Evolutionary conservation across 2,329 filamentous ascomycete species (phyloP).

Genomic region (Pseudogymnoascus sp.): DNA sequence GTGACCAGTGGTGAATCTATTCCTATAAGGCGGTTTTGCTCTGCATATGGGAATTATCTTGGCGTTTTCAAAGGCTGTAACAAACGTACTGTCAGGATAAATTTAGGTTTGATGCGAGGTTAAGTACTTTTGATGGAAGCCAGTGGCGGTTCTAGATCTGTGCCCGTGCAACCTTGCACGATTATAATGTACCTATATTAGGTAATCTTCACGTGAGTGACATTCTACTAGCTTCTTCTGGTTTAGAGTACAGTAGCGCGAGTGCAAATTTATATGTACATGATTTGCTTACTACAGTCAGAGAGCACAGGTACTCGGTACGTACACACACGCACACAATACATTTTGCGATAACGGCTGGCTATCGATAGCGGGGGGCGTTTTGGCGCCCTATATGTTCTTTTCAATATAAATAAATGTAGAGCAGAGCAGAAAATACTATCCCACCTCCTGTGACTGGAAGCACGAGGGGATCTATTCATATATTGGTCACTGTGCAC

Average conservation of each 20-base stretch:
- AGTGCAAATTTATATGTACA: background rate
- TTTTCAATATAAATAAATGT: background rate
- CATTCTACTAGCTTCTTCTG: background rate
- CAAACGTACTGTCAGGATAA: background rate
- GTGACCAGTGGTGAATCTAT: background rate
- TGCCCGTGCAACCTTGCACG: constrained; percentile 4
- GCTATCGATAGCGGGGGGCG: background rate
- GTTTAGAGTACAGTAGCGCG: background rate
- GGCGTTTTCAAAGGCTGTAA: background rate
- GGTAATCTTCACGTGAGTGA: constrained; percentile 4
- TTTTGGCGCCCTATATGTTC: background rate
- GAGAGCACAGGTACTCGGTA: background rate
- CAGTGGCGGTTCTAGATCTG: constrained; percentile 9
- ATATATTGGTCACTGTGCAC: background rate
- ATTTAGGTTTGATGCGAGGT: constrained; percentile 7
- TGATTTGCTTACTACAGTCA: background rate
- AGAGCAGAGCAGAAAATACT: background rate
- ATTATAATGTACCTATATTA: constrained; percentile 6
- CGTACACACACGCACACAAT: background rate
- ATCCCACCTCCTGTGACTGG: background rate
- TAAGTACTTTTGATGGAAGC: constrained; percentile 6
- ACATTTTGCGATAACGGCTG: background rate
- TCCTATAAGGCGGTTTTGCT: background rate
- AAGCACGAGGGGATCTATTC: background rate
- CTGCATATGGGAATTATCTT: background rate